These are phyloP conservation scores for Fusarium burgessii DNA, from an alignment of 2,329 filamentous ascomycete species.

Conservation along the genomic window DNA sequence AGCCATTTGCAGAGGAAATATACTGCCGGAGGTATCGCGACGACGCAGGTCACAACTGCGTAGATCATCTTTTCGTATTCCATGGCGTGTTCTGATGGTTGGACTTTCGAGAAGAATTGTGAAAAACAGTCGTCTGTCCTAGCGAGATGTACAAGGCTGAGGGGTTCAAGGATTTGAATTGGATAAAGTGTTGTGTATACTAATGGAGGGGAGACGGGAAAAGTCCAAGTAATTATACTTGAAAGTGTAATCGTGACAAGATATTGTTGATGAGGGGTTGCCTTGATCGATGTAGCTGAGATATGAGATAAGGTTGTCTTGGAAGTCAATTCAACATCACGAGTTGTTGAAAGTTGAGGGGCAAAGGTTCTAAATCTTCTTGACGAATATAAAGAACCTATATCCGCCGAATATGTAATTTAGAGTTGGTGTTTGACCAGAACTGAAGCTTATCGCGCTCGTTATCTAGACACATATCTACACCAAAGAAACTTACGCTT, in stretches of 20 bases:
- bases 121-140: not conserved
- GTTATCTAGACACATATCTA: not conserved
- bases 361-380: too few species aligned
- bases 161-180: accelerated
- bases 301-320: too few species aligned
- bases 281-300: too few species aligned
- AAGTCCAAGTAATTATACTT: not conserved
- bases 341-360: too few species aligned
- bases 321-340: too few species aligned
- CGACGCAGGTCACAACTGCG: too few species aligned
- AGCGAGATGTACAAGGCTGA: not conserved
- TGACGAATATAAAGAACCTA: too few species aligned
- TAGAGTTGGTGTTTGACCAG: too few species aligned
- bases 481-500: not conserved
- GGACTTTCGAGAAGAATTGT: not conserved
- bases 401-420: too few species aligned
- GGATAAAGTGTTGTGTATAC: not conserved
- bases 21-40: not conserved
- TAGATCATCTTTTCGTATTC: not conserved
- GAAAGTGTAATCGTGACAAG: not conserved
- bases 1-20: too few species aligned
- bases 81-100: not conserved
- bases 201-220: not conserved
- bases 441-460: too few species aligned
- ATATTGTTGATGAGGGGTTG: too few species aligned